Evolutionary conservation across 345 rosid species (phyloP).

Genomic region (Gynandropsis gynandra): DNA sequence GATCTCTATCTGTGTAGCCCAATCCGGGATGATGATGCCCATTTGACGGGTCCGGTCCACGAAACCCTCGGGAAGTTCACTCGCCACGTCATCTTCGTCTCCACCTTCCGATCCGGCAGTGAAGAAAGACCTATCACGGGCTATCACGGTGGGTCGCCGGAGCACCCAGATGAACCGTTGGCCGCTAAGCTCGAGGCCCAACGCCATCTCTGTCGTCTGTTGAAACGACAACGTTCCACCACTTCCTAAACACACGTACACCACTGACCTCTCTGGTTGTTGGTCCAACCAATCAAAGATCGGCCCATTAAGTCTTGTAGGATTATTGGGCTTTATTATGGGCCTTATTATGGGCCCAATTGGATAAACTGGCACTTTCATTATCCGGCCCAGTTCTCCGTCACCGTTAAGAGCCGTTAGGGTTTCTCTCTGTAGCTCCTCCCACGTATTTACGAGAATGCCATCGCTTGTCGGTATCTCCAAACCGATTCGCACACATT

Average conservation of each 20-base stretch:
- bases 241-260: slow-evolving; percentile 65
- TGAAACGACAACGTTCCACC: slow-evolving; percentile 49
- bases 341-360: slow-evolving; percentile 47
- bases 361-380: slow-evolving; percentile 35
- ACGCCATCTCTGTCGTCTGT: slow-evolving; percentile 53
- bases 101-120: background rate
- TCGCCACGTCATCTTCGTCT: slow-evolving; percentile 6
- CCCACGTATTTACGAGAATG: slow-evolving; percentile 55
- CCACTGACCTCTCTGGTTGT: slow-evolving; percentile 41
- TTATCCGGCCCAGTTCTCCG: slow-evolving; percentile 11
- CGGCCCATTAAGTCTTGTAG: background rate
- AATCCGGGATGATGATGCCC: slow-evolving; percentile 41
- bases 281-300: slow-evolving; percentile 42
- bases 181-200: slow-evolving; percentile 51
- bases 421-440: slow-evolving; percentile 37
- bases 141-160: slow-evolving; percentile 21
- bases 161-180: slow-evolving; percentile 36
- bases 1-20: slow-evolving; percentile 61
- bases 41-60: slow-evolving; percentile 24
- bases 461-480: slow-evolving; percentile 38
- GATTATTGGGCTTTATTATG: slow-evolving; percentile 14
- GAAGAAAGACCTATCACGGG: slow-evolving; percentile 23
- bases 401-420: slow-evolving; percentile 33
- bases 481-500: slow-evolving; percentile 12
- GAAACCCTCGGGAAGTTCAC: slow-evolving; percentile 55